Evolutionary conservation across 2,329 filamentous ascomycete genomes (phyloP), one percentile per base, ranked within the genome.

Genomic region (Fusarium bactridioides): DNA sequence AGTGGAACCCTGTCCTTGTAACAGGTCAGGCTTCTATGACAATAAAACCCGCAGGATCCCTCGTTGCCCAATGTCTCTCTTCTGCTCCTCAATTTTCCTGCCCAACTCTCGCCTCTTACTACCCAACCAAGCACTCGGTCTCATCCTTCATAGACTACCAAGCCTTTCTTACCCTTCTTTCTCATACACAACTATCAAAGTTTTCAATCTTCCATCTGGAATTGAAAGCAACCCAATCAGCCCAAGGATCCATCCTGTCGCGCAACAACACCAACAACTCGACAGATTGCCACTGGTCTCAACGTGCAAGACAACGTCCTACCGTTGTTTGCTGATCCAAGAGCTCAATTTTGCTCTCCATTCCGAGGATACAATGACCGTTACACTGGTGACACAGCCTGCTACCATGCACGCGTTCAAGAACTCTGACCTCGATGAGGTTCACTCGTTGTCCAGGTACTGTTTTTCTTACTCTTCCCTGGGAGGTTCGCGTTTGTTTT

Each of bases 401-500:
- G 84, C 79, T 76, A 79, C 83, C 77, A 88, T 89, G 87, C 83
- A 87, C 79, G 84, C 84, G 82, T 88, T 84, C 84, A 87, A 83
- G 78, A 83, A 77, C 67, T 76, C 85, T 82, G 86, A 89, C 79
- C 85, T 88, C 82, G 86, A 88, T 80, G 87, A 89, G 82, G 86
- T 88, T 82, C 85, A 88, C 79, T 87, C 86, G 78, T 85, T 88
- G 79, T 84, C 86, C 84, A 90, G 88, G 88, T 90, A 90, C 83
- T 88, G 86, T 85, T 85, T 84, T 80, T 81, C 84, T 83, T 80
- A 75, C 77, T 80, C 79, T 81, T 80, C 79, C 83, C 82, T 82
- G 84, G 83, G 81, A 82, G 77, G 72, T 78, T 78, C 80, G 79
- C 79, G 76, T 83, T 78, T 81, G 76, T 61, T 81, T 78, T 82